Conservation (phyloP, 257 asterid species). For the Salvia rosmarinus region DNA sequence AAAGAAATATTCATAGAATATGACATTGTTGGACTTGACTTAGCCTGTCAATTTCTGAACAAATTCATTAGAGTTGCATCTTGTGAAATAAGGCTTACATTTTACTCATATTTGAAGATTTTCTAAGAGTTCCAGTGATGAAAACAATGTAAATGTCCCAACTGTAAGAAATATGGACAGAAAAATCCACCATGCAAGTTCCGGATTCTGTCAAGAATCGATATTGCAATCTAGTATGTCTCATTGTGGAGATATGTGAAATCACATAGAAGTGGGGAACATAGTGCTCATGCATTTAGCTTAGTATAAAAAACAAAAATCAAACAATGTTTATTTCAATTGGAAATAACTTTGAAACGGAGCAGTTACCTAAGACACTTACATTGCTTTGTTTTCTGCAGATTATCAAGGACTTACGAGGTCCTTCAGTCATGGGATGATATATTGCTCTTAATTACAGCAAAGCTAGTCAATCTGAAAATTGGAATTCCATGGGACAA, state of each 20-base stretch:
- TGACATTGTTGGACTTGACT: slow-evolving; percentile 12
- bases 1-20: neutral
- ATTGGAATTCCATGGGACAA: slow-evolving; percentile 79
- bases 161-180: neutral
- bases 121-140: slow-evolving; percentile 15
- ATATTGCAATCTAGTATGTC: neutral
- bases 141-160: neutral
- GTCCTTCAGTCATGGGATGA: slow-evolving; percentile 84
- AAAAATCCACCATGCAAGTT: neutral
- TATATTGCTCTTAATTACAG: slow-evolving; percentile 86
- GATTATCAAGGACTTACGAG: slow-evolving; percentile 97
- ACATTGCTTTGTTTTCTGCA: slow-evolving; percentile 44
- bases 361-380: slow-evolving; percentile 2
- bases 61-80: neutral
- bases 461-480: slow-evolving; percentile 83
- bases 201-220: neutral
- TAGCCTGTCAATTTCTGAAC: slow-evolving; percentile 9
- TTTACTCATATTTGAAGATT: neutral
- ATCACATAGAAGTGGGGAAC: neutral
- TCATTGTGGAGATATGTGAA: neutral
- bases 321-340: slow-evolving; percentile 9
- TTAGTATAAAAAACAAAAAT: neutral
- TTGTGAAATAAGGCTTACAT: neutral
- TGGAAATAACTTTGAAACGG: slow-evolving; percentile 1
- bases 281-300: neutral